Conservation (phyloP, 176 grass and related monocot genomes). For the Rhynchospora tenuis region DNA sequence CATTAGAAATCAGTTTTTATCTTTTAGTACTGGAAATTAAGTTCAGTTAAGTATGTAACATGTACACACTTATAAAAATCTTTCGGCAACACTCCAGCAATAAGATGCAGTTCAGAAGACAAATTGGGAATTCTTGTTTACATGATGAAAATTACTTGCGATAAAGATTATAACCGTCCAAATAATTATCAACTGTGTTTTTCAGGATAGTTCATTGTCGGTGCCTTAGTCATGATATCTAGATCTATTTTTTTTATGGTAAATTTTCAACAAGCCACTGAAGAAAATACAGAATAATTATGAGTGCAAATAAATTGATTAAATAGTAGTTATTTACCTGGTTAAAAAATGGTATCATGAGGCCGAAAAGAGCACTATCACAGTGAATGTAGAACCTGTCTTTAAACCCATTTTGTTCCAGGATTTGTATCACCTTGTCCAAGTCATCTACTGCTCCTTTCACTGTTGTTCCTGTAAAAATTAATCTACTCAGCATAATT, state of each 20-base stretch:
- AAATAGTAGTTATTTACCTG: slow-evolving; percentile 32
- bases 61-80: neutral
- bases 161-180: no score
- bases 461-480: slow-evolving; percentile 60
- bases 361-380: slow-evolving; percentile 82
- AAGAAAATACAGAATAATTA: no score
- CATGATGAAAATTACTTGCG: no score
- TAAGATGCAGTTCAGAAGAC: no score
- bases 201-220: no score
- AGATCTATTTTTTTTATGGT: no score
- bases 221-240: no score
- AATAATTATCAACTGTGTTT: no score
- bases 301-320: no score
- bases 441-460: slow-evolving; percentile 92
- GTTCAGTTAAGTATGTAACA: neutral
- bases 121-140: no score
- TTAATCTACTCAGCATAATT: slow-evolving; percentile 11
- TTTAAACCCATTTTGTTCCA: slow-evolving; percentile 60
- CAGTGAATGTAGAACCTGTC: slow-evolving; percentile 87
- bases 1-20: neutral
- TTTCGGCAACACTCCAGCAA: no score
- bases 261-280: no score
- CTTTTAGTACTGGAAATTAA: neutral
- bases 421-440: slow-evolving; percentile 69
- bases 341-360: slow-evolving; percentile 87